Conservation (phyloP, 169 alveolate genomes). For the Cryptosporidium tyzzeri region DNA sequence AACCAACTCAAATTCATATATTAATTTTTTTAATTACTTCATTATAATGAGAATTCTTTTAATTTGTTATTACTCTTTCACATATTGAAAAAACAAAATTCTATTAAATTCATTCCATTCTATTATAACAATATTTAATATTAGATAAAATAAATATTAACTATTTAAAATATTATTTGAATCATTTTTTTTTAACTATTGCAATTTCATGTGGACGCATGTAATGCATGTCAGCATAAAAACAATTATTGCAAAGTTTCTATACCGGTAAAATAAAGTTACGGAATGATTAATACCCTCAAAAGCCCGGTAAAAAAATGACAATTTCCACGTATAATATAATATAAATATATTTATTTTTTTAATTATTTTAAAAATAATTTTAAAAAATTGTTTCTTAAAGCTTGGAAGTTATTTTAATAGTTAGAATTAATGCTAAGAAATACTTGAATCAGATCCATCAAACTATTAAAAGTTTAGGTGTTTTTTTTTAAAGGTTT, state of each 20-base stretch:
- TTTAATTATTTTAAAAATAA: not conserved
- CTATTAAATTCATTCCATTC: too few relatives aligned
- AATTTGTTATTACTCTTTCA: too few relatives aligned
- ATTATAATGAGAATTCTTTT: too few relatives aligned
- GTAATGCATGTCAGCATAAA: conserved; percentile 27
- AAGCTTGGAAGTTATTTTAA: conserved; percentile 7
- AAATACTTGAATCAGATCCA: not conserved
- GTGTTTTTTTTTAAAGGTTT: not conserved
- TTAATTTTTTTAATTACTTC: too few relatives aligned
- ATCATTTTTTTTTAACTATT: too few relatives aligned
- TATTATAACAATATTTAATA: too few relatives aligned
- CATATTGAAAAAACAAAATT: too few relatives aligned
- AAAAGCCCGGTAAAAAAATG: conserved; percentile 55
- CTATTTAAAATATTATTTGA: too few relatives aligned
- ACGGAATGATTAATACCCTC: conserved; percentile 50
- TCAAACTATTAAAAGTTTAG: not conserved
- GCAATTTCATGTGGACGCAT: conserved; percentile 38
- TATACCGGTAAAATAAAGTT: conserved; percentile 36
- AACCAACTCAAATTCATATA: too few relatives aligned
- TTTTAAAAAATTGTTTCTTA: not conserved
- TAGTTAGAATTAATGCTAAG: conserved; percentile 12
- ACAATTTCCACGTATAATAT: conserved; percentile 14
- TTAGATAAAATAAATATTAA: too few relatives aligned
- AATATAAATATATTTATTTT: too few relatives aligned
- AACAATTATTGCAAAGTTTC: conserved; percentile 1